Percentiles rank a stretch among this genome's conserved stretches.
These are phyloP conservation scores for Ceratocystis destructans DNA, from an alignment of 2,329 filamentous ascomycete genomes.

Conservation along the genomic window DNA sequence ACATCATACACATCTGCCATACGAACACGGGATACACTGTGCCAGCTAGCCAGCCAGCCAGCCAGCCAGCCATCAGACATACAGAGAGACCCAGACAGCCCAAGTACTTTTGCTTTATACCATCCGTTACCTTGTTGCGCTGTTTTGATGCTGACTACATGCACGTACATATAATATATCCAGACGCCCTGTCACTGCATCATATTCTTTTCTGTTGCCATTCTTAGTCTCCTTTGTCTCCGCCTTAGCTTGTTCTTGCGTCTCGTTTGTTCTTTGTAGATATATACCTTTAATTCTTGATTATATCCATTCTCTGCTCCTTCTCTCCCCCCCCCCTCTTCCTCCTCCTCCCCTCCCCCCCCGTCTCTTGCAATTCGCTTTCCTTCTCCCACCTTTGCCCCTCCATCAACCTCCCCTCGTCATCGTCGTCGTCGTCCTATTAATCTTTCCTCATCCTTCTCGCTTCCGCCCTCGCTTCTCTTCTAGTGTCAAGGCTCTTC, in stretches of 20 bases:
- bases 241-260: not conserved
- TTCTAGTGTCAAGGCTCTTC: not conserved
- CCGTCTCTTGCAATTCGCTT: not conserved
- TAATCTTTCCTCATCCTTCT: not conserved
- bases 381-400: not conserved
- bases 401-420: too few relatives aligned
- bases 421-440: not conserved
- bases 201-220: not conserved
- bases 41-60: not conserved
- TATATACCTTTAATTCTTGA: not conserved
- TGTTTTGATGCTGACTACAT: not conserved
- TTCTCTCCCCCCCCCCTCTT: not conserved
- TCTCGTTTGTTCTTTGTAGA: not conserved
- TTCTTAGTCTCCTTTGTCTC: not conserved
- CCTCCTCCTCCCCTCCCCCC: not conserved
- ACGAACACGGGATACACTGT: constrained; percentile 1
- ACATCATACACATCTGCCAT: not conserved
- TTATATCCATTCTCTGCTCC: not conserved
- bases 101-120: not conserved
- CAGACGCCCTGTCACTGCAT: not conserved
- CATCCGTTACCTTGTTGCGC: not conserved
- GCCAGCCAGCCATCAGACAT: too few relatives aligned
- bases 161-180: not conserved
- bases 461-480: not conserved
- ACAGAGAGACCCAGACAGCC: not conserved